Evolutionary conservation across 2,329 filamentous ascomycete species (phyloP).

Genomic region (Trichophyton verrucosum): DNA sequence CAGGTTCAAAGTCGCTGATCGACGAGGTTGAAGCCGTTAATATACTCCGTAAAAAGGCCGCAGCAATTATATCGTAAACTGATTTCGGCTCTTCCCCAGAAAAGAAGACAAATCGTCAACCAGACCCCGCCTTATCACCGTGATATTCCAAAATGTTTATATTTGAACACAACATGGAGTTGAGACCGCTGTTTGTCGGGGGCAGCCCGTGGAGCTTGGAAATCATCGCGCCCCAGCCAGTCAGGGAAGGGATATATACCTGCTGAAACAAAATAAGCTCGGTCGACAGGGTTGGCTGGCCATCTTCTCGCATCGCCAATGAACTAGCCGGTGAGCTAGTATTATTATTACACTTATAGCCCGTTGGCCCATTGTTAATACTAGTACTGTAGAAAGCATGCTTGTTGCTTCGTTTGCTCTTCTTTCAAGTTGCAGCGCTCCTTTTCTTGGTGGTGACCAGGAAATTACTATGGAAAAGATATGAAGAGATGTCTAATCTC

Average conservation of each 20-base stretch:
- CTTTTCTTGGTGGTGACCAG: too few relatives aligned
- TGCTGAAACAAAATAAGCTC: not conserved
- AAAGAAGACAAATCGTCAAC: not conserved
- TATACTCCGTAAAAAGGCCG: not conserved
- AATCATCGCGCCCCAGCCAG: not conserved
- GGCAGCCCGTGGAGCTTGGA: not conserved
- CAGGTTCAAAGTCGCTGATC: not conserved
- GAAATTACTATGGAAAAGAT: not conserved
- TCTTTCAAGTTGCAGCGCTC: too few relatives aligned
- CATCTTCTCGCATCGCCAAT: not conserved
- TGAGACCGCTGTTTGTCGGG: not conserved
- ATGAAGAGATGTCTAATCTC: not conserved
- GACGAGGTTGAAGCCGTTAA: not conserved
- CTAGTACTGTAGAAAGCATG: too few relatives aligned
- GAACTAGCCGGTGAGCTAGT: not conserved
- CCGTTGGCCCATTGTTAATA: too few relatives aligned
- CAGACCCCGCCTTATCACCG: not conserved
- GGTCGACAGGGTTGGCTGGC: slow-evolving; percentile 1
- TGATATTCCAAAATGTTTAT: not conserved
- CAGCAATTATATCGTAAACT: not conserved
- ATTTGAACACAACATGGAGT: not conserved
- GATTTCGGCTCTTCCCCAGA: not conserved
- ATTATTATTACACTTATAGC: not conserved
- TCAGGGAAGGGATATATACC: not conserved
- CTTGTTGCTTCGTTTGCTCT: too few relatives aligned